Evolutionary conservation across 495 filamentous ascomycete species (phyloP).

Genomic region (Penicillium verhagenii): DNA sequence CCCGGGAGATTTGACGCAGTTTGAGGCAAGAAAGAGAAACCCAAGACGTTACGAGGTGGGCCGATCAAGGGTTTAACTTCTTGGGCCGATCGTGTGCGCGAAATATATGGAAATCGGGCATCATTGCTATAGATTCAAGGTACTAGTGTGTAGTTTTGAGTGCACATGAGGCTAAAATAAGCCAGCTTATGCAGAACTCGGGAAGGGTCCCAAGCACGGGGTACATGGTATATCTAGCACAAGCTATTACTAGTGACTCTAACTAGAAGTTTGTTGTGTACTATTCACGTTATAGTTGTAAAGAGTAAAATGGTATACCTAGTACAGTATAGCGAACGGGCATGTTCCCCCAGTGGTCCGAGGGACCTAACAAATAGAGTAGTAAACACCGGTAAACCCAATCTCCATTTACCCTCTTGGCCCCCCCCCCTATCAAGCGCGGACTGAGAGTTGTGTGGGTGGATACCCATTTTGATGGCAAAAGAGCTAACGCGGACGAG

Average conservation of each 20-base stretch:
- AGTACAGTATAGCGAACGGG: too few species aligned
- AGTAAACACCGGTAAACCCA: constrained; percentile 7
- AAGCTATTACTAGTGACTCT: too few species aligned
- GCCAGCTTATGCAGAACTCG: neutral
- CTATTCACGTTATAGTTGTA: too few species aligned
- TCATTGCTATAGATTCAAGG: neutral
- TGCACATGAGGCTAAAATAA: neutral
- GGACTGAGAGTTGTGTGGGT: neutral
- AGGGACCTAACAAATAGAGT: constrained; percentile 16
- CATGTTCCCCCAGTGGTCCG: neutral
- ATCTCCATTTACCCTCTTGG: neutral
- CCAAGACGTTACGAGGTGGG: neutral
- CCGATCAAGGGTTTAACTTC: neutral
- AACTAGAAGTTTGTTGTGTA: too few species aligned
- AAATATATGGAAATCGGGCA: neutral
- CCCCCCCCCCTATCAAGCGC: constrained; percentile 10
- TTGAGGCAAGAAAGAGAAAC: neutral
- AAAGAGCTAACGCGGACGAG: constrained; percentile 1
- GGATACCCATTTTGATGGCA: neutral
- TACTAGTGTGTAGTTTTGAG: too few species aligned
- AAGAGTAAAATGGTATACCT: too few species aligned
- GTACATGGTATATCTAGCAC: too few species aligned
- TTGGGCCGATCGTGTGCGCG: neutral
- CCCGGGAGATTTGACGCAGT: neutral
- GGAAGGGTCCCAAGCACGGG: too few species aligned